phyloP scores from a whole-genome alignment of 352 stramenopile species.

The Saprolegnia diclina region DNA sequence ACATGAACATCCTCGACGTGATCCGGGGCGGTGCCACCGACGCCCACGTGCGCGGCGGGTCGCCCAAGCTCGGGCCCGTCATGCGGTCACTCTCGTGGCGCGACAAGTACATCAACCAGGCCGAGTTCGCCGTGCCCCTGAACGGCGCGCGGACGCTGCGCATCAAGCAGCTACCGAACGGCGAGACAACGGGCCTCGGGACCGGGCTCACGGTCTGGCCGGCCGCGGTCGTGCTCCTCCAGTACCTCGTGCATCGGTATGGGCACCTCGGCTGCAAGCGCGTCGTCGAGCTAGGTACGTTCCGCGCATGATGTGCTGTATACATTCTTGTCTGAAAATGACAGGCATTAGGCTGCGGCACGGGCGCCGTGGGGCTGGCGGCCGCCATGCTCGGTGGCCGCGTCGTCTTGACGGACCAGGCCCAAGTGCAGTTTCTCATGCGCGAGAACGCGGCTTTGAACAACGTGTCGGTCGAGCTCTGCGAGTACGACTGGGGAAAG shows the following conservation, averaged over 20 bases:
- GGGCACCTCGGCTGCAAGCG: slow-evolving; percentile 32
- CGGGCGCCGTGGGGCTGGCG: slow-evolving; percentile 86
- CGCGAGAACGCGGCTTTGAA: slow-evolving; percentile 73
- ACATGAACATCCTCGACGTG: slow-evolving; percentile 12
- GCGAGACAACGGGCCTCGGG: slow-evolving; percentile 73
- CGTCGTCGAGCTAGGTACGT: slow-evolving; percentile 85
- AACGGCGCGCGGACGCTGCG: slow-evolving; percentile 35
- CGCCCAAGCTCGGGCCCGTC: slow-evolving; percentile 11
- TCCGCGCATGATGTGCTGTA: neutral
- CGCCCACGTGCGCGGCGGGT: neutral
- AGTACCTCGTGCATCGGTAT: slow-evolving; percentile 65
- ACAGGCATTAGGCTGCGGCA: slow-evolving; percentile 47
- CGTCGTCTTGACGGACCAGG: slow-evolving; percentile 89
- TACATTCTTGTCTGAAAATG: neutral
- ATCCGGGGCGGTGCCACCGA: neutral
- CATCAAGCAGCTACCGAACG: slow-evolving; percentile 70
- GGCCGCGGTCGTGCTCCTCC: slow-evolving; percentile 71
- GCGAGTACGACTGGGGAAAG: slow-evolving; percentile 88
- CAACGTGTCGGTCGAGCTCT: slow-evolving; percentile 48
- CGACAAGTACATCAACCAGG: slow-evolving; percentile 57
- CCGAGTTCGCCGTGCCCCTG: slow-evolving; percentile 55
- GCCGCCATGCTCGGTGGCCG: slow-evolving; percentile 78
- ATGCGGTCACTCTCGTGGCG: slow-evolving; percentile 68
- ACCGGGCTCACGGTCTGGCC: slow-evolving; percentile 80
- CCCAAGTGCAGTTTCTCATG: slow-evolving; percentile 85